Conservation (phyloP, 768 basidiomycete genomes). For the Amylocystis lapponica region DNA sequence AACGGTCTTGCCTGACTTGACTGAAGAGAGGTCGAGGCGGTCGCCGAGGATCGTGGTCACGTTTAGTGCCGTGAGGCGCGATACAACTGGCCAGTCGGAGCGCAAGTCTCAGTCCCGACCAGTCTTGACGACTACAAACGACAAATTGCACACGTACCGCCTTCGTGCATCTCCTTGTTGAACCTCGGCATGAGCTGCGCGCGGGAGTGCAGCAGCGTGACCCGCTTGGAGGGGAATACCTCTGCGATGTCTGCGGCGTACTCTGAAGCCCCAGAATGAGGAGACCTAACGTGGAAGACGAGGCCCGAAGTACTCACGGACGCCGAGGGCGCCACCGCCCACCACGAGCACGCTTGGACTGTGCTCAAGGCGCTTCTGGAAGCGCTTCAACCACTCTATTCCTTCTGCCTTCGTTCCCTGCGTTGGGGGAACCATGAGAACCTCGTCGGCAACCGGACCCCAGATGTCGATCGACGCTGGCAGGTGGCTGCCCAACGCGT, state of each 20-base stretch:
- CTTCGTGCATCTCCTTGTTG: conserved; percentile 44
- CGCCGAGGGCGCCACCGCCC: conserved; percentile 70
- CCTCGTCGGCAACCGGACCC: conserved; percentile 24
- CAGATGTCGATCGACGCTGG: conserved; percentile 53
- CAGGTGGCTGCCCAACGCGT: conserved; percentile 56
- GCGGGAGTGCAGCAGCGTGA: conserved; percentile 60
- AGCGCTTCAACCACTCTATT: conserved; percentile 44
- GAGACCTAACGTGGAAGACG: background rate
- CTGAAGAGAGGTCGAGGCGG: conserved; percentile 40
- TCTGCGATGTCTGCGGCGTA: conserved; percentile 59
- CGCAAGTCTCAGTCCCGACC: background rate
- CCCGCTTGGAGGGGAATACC: conserved; percentile 43
- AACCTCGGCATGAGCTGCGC: conserved; percentile 48
- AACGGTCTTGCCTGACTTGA: conserved; percentile 5
- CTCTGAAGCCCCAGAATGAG: conserved; percentile 43
- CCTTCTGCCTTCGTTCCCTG: conserved; percentile 43
- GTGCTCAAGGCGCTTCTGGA: conserved; percentile 41
- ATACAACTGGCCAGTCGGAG: no score
- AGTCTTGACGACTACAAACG: no score
- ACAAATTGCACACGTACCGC: conserved; percentile 31
- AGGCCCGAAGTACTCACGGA: conserved; percentile 39
- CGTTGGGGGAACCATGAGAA: background rate
- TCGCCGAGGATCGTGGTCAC: conserved; percentile 50
- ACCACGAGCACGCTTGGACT: conserved; percentile 54
- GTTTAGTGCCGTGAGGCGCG: conserved; percentile 19